Conservation (phyloP, 1,284 basidiomycete species). For the Malassezia nana region DNA sequence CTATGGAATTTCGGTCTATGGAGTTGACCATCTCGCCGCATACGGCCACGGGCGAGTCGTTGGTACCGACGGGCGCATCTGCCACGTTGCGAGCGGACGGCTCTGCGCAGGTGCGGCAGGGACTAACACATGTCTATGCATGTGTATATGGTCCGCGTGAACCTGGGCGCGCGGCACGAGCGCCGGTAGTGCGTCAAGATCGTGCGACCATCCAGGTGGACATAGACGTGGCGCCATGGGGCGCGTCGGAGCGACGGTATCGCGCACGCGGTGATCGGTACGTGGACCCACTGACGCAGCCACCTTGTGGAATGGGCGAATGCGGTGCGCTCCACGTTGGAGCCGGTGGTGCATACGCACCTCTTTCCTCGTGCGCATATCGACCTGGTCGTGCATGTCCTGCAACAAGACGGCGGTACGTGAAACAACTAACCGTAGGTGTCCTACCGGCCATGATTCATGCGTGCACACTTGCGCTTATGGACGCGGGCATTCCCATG, state of each 20-base stretch:
- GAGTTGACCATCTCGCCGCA: slow-evolving; percentile 67
- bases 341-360: slow-evolving; percentile 79
- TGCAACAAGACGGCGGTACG: slow-evolving; percentile 75
- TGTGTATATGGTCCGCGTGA: slow-evolving; percentile 86
- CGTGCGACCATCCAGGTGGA: slow-evolving; percentile 60
- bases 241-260: slow-evolving; percentile 66
- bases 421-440: slow-evolving; percentile 50
- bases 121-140: slow-evolving; percentile 74
- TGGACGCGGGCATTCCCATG: slow-evolving; percentile 80
- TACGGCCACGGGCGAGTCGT: slow-evolving; percentile 47
- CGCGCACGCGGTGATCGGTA: slow-evolving; percentile 54
- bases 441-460: slow-evolving; percentile 89
- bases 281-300: slow-evolving; percentile 51
- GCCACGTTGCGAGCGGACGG: slow-evolving; percentile 59
- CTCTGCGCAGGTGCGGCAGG: slow-evolving; percentile 71
- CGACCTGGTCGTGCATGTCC: slow-evolving; percentile 80
- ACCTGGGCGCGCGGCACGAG: slow-evolving; percentile 51
- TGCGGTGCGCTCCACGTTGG: slow-evolving; percentile 83
- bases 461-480: slow-evolving; percentile 79
- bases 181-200: slow-evolving; percentile 25
- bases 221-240: slow-evolving; percentile 59
- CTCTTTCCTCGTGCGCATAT: slow-evolving; percentile 90
- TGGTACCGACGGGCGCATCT: slow-evolving; percentile 13
- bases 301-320: slow-evolving; percentile 77
- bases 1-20: slow-evolving; percentile 77